phyloP scores from a whole-genome alignment of 2,329 filamentous ascomycete genomes.

The Zymoseptoria passerinii region DNA sequence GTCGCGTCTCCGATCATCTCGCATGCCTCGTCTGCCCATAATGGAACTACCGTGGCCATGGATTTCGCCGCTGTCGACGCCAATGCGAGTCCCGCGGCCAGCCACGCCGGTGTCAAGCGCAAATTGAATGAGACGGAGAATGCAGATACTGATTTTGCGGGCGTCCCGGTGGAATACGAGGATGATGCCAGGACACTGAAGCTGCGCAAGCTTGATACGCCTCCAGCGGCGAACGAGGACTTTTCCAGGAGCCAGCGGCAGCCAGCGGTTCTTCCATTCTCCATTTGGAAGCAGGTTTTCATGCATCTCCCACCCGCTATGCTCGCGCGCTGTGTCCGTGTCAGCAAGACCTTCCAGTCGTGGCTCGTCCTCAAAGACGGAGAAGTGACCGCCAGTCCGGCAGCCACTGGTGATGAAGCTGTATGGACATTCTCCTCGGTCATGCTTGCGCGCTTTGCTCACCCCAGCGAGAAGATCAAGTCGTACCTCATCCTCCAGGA shows the following conservation, averaged over 20 bases:
- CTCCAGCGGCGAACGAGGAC: not conserved
- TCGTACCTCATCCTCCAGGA: constrained; percentile 6
- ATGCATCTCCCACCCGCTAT: constrained; percentile 25
- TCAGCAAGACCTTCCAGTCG: constrained; percentile 24
- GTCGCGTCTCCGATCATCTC: constrained; percentile 15
- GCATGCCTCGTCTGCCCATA: not conserved
- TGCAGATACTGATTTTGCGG: constrained; percentile 2
- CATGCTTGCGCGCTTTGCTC: not conserved
- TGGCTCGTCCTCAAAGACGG: not conserved
- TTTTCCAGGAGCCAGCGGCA: not conserved
- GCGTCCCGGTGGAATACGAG: constrained; percentile 4
- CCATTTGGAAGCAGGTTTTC: constrained; percentile 30
- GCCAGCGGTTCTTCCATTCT: constrained; percentile 12
- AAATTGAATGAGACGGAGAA: constrained; percentile 18
- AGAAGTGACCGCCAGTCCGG: not conserved
- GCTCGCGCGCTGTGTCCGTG: constrained; percentile 26
- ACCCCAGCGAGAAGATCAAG: constrained; percentile 2
- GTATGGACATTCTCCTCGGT: not conserved
- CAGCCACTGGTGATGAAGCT: not conserved
- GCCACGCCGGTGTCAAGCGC: constrained; percentile 23
- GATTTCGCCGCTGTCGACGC: not conserved
- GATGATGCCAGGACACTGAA: constrained; percentile 19
- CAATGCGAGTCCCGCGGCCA: constrained; percentile 3
- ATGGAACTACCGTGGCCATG: not conserved
- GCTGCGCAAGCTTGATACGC: constrained; percentile 2